Base-by-base conservation (phyloP, 2,329 filamentous ascomycete genomes). In the Xylaria multiplex region DNA sequence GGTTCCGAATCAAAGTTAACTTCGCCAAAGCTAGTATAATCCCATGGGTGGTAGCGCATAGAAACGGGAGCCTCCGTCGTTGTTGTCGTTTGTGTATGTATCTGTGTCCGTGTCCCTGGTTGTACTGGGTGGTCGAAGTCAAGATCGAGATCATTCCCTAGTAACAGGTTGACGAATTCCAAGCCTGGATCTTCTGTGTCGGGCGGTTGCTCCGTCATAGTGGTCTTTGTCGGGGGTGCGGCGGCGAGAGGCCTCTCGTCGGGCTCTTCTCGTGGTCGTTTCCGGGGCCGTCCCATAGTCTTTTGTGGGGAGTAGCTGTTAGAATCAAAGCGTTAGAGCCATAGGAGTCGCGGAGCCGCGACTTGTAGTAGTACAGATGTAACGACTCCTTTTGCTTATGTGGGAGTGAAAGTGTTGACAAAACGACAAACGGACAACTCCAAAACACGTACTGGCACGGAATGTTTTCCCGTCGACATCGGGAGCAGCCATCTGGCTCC, bases 211-310 rank as follows among this genome's bases (percentile, higher is more conserved):
- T 74, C 66, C 13, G 69, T 67, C 75, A 77, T 75, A 43, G 58
- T 30, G 11, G 61, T 72, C 67, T 77, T 76, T 9, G 48, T 62
- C 8, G 69, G 60, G 7, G 69, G 62, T 11, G 48, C 62, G 46
- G 55, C 56, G 13, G 62, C 58, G 43, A 13, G 14, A 8, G 59
- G 56, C 6, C 45, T 55, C 30, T 72, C 72, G 53, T 57, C 48
- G 43, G 69, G 35, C 49, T 74, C 72, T 9, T 77, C 75, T 59
- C 77, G 76, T 43, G 78, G 82, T 64, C 86, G 81, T 77, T 90
- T 90, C 62, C 87, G 81, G 24, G 88, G 88, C 48, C 88, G 81
- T 3, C 88, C 88, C 88, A 90, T 90, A 46, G 81, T 86, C 77
- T 90, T 90, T 74, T 90, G 88, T 13, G 83, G 80, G 7, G 88